These are phyloP conservation scores for Alternaria longipes DNA, from an alignment of 2,329 filamentous ascomycete genomes.

Conservation along the genomic window DNA sequence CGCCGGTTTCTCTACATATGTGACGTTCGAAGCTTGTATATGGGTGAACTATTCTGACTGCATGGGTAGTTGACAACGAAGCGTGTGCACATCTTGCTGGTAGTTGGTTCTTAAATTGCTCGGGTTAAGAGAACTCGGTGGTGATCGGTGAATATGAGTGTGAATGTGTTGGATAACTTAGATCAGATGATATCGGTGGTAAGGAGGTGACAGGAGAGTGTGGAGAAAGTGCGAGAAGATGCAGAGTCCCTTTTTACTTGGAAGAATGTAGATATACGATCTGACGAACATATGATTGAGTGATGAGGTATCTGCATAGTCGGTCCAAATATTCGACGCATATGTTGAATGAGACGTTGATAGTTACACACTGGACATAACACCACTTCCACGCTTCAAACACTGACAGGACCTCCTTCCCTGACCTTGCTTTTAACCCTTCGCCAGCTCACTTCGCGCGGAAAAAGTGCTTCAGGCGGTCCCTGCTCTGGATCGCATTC, in stretches of 20 bases:
- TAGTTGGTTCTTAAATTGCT: not conserved
- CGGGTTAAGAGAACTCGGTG: not conserved
- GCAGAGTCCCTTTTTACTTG: not conserved
- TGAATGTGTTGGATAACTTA: not conserved
- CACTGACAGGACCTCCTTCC: conserved; percentile 7
- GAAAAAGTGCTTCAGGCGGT: conserved; percentile 33
- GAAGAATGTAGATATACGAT: not conserved
- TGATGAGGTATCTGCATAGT: not conserved
- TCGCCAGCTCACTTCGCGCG: conserved; percentile 28
- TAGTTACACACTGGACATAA: not conserved
- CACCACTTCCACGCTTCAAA: conserved; percentile 1
- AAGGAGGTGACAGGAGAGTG: not conserved
- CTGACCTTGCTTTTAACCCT: conserved; percentile 16
- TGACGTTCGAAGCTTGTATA: not conserved
- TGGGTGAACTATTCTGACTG: not conserved
- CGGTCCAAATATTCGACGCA: not conserved
- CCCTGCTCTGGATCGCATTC: conserved; percentile 34
- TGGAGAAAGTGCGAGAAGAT: not conserved
- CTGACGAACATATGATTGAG: not conserved
- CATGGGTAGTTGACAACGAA: not conserved
- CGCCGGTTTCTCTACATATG: not conserved
- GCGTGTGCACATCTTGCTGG: not conserved
- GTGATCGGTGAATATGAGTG: not conserved
- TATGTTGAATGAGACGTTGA: not conserved
- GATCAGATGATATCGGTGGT: not conserved